Evolutionary conservation across 1,284 basidiomycete species (phyloP).

Genomic region (Tilletia horrida): DNA sequence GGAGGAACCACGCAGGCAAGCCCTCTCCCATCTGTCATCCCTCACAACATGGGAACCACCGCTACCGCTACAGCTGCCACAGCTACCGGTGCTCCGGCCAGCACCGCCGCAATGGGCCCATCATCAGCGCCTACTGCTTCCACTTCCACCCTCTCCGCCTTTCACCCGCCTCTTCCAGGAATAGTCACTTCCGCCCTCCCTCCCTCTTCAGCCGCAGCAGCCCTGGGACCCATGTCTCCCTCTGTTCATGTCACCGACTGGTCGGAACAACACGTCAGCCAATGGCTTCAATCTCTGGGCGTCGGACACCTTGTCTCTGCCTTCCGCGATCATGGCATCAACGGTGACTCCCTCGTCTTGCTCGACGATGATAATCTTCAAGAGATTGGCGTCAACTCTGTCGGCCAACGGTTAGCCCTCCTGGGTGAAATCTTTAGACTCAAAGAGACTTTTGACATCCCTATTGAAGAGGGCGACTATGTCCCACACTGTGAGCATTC

Average conservation of each 20-base stretch:
- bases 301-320: slow-evolving; percentile 31
- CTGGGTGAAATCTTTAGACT: slow-evolving; percentile 45
- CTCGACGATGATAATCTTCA: slow-evolving; percentile 50
- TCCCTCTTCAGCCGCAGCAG: not conserved
- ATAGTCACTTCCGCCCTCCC: too few relatives aligned
- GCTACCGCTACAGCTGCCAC: too few relatives aligned
- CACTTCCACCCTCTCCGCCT: too few relatives aligned
- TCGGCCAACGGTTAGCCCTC: slow-evolving; percentile 50
- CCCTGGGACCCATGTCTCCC: slow-evolving; percentile 21
- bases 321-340: slow-evolving; percentile 44
- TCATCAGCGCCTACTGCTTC: too few relatives aligned
- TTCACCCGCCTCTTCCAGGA: too few relatives aligned
- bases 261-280: slow-evolving; percentile 37
- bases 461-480: slow-evolving; percentile 51
- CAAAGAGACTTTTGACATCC: slow-evolving; percentile 44
- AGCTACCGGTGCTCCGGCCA: too few relatives aligned
- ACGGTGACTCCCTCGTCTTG: slow-evolving; percentile 48
- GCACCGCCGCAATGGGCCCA: too few relatives aligned
- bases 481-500: slow-evolving; percentile 31
- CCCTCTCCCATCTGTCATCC: too few relatives aligned
- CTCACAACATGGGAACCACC: too few relatives aligned
- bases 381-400: slow-evolving; percentile 46
- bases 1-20: too few relatives aligned
- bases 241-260: slow-evolving; percentile 41
- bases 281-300: slow-evolving; percentile 40